Percentiles rank a stretch among this genome's conserved stretches.
These are phyloP conservation scores for Verticillium dahliae DNA, from an alignment of 2,329 filamentous ascomycete genomes.

Conservation along the genomic window DNA sequence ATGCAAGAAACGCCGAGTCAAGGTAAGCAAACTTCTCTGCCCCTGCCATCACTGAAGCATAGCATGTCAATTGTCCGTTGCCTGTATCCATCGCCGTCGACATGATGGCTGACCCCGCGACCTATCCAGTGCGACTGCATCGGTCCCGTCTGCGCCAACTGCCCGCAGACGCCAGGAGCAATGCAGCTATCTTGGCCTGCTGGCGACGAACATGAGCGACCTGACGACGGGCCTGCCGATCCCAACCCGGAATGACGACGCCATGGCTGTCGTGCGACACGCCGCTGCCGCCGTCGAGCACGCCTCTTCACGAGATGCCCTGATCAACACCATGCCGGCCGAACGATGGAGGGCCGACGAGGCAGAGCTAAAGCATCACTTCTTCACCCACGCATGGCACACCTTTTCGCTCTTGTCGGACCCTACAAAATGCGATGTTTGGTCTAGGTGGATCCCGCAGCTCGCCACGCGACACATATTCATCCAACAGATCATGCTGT, in stretches of 20 bases:
- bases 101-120: background rate
- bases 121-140: slow-evolving; percentile 8
- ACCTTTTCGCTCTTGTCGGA: slow-evolving; percentile 9
- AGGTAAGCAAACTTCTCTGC: slow-evolving; percentile 4
- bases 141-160: slow-evolving; percentile 11
- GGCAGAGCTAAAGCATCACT: slow-evolving; percentile 12
- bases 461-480: slow-evolving; percentile 9
- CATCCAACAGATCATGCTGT: slow-evolving; percentile 11
- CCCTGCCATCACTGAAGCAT: too few relatives aligned
- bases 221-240: slow-evolving; percentile 4
- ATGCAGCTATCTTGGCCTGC: slow-evolving; percentile 11
- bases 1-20: slow-evolving; percentile 12
- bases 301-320: slow-evolving; percentile 8
- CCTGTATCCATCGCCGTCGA: too few relatives aligned
- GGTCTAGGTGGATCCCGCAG: slow-evolving; percentile 10
- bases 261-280: slow-evolving; percentile 8
- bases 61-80: too few relatives aligned
- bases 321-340: slow-evolving; percentile 7
- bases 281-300: slow-evolving; percentile 9
- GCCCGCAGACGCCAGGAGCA: slow-evolving; percentile 9
- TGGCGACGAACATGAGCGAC: slow-evolving; percentile 10
- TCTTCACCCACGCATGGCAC: slow-evolving; percentile 11
- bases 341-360: slow-evolving; percentile 10
- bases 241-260: slow-evolving; percentile 1
- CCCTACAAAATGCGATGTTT: slow-evolving; percentile 11